These are phyloP conservation scores for Trifolium repens DNA, from an alignment of 306 rosid species.

Conservation along the genomic window DNA sequence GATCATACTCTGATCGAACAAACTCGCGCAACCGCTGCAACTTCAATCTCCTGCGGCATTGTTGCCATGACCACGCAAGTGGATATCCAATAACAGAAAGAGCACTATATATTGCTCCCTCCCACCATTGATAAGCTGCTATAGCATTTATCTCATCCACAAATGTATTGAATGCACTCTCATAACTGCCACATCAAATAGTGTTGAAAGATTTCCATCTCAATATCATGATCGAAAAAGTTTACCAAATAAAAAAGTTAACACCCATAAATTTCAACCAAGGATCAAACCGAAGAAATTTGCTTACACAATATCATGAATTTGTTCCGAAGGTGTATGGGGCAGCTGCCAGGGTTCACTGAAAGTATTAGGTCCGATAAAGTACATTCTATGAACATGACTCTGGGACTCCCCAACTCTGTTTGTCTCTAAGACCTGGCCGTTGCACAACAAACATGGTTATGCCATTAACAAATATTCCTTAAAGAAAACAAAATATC, in stretches of 20 bases:
- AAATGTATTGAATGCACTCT: slow-evolving; percentile 85
- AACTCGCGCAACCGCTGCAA: slow-evolving; percentile 92
- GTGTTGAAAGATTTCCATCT: slow-evolving; percentile 39
- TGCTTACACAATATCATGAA: slow-evolving; percentile 93
- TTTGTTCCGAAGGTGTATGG: slow-evolving; percentile 86
- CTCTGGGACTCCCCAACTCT: slow-evolving; percentile 98
- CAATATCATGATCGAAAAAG: slow-evolving; percentile 37
- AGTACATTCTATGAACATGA: slow-evolving; percentile 96
- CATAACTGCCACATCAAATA: slow-evolving; percentile 71
- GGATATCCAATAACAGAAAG: slow-evolving; percentile 85
- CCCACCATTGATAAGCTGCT: slow-evolving; percentile 98
- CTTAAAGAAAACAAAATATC: background rate
- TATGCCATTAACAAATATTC: slow-evolving; percentile 12
- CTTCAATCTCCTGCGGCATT: slow-evolving; percentile 86
- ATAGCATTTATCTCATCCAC: slow-evolving; percentile 93
- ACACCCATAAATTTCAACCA: slow-evolving; percentile 30
- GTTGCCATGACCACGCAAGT: slow-evolving; percentile 97
- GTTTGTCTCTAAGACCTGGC: slow-evolving; percentile 92
- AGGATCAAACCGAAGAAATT: slow-evolving; percentile 30
- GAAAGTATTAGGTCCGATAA: slow-evolving; percentile 98
- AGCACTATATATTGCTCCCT: slow-evolving; percentile 86
- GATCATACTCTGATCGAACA: slow-evolving; percentile 96
- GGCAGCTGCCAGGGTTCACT: slow-evolving; percentile 98
- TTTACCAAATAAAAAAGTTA: background rate
- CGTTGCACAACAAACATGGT: slow-evolving; percentile 36